Evolutionary conservation across 2,329 filamentous ascomycete genomes (phyloP), one percentile per base, ranked within the genome.

Genomic region (Conoideocrella luteorostrata): DNA sequence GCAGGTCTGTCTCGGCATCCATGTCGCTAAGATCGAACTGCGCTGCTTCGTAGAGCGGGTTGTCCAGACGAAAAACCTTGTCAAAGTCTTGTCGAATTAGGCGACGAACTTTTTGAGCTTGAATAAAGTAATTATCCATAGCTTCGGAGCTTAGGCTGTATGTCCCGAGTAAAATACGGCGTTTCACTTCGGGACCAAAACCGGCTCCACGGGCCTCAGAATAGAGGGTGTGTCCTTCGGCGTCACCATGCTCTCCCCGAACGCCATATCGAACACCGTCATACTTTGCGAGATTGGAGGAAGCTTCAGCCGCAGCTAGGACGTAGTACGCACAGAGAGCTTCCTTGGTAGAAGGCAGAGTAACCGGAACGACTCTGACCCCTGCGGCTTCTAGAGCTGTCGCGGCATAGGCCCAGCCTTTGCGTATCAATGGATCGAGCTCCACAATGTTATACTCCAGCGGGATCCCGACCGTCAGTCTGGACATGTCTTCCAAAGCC

Each of bases 71-170:
- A 59, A 98, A 96, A 1, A 87, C 82, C 2, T 74, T 67, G 63
- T 97, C 81, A 60, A 98, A 98, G 58, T 98, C 93, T 26, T 72
- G 70, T 59, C 93, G 84, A 2, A 98, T 87, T 15, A 95, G 70
- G 43, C 88, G 77, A 1, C 93, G 83, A 30, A 96, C 80, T 51
- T 84, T 84, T 66, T 98, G 93, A 36, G 93, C 93, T 61, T 95
- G 86, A 49, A 95, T 78, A 58, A 98, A 98, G 65, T 97, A 96
- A 61, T 97, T 98, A 62, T 95, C 86, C 58, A 94, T 93, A 9
- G 89, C 89, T 48, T 86, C 80, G 1, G 91, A 90, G 64, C 88
- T 95, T 41, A 98, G 74, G 32, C 84, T 90, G 60, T 95, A 97
- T 0, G 89, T 84, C 13, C 93, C 93, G 0, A 98, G 77, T 7